Conservation (phyloP, 2,329 filamentous ascomycete species). For the Aspergillus neoniger region DNA sequence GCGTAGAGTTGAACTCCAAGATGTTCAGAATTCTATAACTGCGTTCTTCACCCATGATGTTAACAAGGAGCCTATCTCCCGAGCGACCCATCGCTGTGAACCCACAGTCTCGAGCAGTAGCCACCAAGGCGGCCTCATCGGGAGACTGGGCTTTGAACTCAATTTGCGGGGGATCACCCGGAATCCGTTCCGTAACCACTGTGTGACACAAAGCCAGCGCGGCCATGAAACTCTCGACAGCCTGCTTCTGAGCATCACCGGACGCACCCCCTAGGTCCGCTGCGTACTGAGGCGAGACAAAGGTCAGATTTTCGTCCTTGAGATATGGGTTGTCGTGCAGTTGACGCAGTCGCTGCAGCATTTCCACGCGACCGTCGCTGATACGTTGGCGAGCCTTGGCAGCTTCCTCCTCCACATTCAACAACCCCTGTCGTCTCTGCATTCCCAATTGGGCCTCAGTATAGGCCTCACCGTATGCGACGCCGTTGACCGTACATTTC, state of each 20-base stretch:
- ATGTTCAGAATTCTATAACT: constrained; percentile 6
- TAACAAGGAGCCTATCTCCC: not conserved
- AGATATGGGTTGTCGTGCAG: constrained; percentile 8
- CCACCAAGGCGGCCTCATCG: constrained; percentile 6
- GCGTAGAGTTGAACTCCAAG: constrained; percentile 7
- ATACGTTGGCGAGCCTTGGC: constrained; percentile 8
- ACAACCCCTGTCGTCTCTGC: constrained; percentile 3
- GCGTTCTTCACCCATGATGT: constrained; percentile 8
- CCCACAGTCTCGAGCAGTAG: constrained; percentile 7
- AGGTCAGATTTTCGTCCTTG: constrained; percentile 4
- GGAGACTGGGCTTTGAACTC: constrained; percentile 8
- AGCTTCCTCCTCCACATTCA: constrained; percentile 9
- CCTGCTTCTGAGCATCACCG: constrained; percentile 4
- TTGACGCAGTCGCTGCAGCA: constrained; percentile 5
- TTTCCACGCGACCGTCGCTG: constrained; percentile 4
- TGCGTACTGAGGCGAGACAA: constrained; percentile 2
- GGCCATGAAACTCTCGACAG: not conserved
- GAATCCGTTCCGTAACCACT: constrained; percentile 5
- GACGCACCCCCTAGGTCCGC: constrained; percentile 4
- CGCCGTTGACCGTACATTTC: constrained; percentile 59
- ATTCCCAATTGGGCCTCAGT: constrained; percentile 6
- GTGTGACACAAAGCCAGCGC: constrained; percentile 6
- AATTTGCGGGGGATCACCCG: constrained; percentile 8
- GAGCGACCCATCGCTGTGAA: constrained; percentile 3
- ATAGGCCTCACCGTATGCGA: constrained; percentile 7